A percentile compares a stretch with the other conserved stretches of the same genome.
Conservation (phyloP, 805 yeast genomes). For the Candida broadrunensis region DNA sequence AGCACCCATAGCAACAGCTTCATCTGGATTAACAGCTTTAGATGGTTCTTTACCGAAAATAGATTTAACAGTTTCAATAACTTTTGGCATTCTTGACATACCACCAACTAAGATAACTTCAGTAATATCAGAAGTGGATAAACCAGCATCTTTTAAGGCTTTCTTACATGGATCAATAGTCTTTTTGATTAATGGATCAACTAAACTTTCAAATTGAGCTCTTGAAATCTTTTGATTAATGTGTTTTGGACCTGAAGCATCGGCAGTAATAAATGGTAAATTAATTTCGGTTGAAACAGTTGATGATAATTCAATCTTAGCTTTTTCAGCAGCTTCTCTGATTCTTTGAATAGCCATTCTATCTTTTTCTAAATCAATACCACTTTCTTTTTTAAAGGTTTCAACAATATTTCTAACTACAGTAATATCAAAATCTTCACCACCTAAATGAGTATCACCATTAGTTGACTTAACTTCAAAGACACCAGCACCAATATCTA, state of each 20-base stretch:
- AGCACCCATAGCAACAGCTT: conserved; percentile 94
- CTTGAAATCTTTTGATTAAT: conserved; percentile 67
- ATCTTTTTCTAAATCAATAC: conserved; percentile 62
- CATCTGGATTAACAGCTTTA: conserved; percentile 92
- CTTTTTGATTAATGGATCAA: conserved; percentile 66
- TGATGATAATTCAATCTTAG: conserved; percentile 81
- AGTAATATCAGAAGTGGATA: conserved; percentile 62
- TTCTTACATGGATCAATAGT: conserved; percentile 76
- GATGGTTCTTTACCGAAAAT: conserved; percentile 83
- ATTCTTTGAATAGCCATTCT: conserved; percentile 81
- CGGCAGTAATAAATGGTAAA: conserved; percentile 85
- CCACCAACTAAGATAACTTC: conserved; percentile 88
- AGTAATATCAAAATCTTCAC: conserved; percentile 88
- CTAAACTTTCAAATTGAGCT: conserved; percentile 64
- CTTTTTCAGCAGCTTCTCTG: conserved; percentile 86
- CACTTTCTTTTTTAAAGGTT: conserved; percentile 71
- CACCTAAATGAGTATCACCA: conserved; percentile 93
- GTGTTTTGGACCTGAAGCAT: conserved; percentile 78
- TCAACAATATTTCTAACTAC: conserved; percentile 81
- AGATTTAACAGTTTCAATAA: conserved; percentile 67
- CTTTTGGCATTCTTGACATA: conserved; percentile 92
- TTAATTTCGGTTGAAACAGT: conserved; percentile 70
- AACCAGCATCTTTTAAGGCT: conserved; percentile 78
- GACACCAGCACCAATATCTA: conserved; percentile 96
- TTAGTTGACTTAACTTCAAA: conserved; percentile 97